Conservation (phyloP, 2,329 filamentous ascomycete genomes). For the Drechslerella dactyloides region DNA sequence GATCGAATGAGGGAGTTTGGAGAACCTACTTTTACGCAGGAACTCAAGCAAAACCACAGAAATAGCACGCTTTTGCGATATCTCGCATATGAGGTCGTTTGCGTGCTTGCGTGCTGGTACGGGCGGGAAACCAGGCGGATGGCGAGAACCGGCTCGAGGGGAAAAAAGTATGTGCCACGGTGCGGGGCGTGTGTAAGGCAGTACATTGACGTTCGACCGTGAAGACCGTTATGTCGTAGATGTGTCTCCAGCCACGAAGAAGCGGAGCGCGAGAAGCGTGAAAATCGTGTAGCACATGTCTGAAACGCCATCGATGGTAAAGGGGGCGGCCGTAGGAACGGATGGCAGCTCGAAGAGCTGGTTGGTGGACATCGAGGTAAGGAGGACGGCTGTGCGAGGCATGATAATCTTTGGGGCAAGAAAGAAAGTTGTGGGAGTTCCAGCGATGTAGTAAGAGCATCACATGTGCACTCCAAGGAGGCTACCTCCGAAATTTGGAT, state of each 20-base stretch:
- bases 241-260: constrained; percentile 36
- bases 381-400: constrained; percentile 25
- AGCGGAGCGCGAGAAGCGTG: constrained; percentile 32
- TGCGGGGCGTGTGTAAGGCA: constrained; percentile 39
- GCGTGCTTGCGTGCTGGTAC: neutral
- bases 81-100: constrained; percentile 15
- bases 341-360: constrained; percentile 43
- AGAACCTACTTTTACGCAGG: constrained; percentile 43
- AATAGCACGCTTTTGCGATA: constrained; percentile 29
- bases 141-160: constrained; percentile 47
- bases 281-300: constrained; percentile 35
- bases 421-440: constrained; percentile 14
- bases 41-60: constrained; percentile 5
- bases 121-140: constrained; percentile 31
- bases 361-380: constrained; percentile 28
- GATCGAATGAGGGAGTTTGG: constrained; percentile 38
- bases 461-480: constrained; percentile 40
- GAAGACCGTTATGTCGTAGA: constrained; percentile 30
- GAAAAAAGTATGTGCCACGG: constrained; percentile 47
- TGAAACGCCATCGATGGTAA: constrained; percentile 33
- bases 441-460: constrained; percentile 30
- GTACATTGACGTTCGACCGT: constrained; percentile 18
- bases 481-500: constrained; percentile 43
- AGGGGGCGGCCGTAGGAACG: constrained; percentile 31
- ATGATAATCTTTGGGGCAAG: constrained; percentile 20